These are phyloP conservation scores for Gentiana straminea DNA, from an alignment of 257 asterid genomes.

Conservation along the genomic window DNA sequence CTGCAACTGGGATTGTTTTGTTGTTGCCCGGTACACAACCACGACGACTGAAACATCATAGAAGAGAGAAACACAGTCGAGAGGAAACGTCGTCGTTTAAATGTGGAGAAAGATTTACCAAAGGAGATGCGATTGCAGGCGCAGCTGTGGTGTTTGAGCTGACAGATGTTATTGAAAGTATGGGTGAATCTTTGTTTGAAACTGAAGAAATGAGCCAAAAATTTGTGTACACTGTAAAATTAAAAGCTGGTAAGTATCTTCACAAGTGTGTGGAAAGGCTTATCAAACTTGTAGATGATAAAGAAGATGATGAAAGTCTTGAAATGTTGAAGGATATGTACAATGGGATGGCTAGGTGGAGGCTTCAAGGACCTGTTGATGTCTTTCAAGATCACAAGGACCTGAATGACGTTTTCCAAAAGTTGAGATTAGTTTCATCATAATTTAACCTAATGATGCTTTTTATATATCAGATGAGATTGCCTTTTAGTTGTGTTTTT, in stretches of 20 bases:
- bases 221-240: conserved; percentile 38
- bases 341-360: conserved; percentile 44
- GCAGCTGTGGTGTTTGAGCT: conserved; percentile 45
- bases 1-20: conserved; percentile 44
- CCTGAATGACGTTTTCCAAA: conserved; percentile 28
- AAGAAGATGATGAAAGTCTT: conserved; percentile 11
- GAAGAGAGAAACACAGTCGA: conserved; percentile 20
- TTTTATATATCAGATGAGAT: no score
- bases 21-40: conserved; percentile 20
- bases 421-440: conserved; percentile 21
- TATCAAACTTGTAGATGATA: conserved; percentile 21
- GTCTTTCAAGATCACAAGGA: conserved; percentile 31
- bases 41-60: conserved; percentile 22
- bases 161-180: conserved; percentile 35
- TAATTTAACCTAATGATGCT: background rate
- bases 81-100: conserved; percentile 11
- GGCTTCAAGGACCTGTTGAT: conserved; percentile 40
- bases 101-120: conserved; percentile 30
- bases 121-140: conserved; percentile 53
- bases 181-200: conserved; percentile 39
- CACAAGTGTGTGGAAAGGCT: conserved; percentile 50
- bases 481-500: no score
- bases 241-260: conserved; percentile 35
- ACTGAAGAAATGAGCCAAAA: conserved; percentile 41
- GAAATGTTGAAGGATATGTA: conserved; percentile 43